Percentiles rank a stretch among this genome's conserved stretches.
Evolutionary conservation across 306 rosid species (phyloP).

Genomic region (Luffa acutangula): DNA sequence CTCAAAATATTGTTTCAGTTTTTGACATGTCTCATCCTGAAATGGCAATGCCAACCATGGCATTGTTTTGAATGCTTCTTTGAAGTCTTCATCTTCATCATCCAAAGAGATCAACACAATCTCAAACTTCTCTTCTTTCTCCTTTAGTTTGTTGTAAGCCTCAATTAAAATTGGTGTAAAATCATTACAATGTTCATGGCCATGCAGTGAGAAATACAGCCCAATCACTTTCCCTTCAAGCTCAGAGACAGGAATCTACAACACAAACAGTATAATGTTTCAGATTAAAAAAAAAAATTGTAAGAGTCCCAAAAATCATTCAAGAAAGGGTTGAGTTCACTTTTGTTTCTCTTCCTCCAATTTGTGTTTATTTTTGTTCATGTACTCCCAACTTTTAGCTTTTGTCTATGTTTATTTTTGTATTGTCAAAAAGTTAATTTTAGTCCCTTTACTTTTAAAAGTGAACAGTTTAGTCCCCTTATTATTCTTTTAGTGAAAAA

Average conservation of each 20-base stretch:
- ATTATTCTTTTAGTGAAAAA: too few relatives aligned
- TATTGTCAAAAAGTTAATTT: too few relatives aligned
- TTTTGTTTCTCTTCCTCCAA: too few relatives aligned
- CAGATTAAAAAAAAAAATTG: not conserved
- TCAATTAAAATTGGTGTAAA: conserved; percentile 40
- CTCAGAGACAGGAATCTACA: conserved; percentile 42
- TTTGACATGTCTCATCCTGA: conserved; percentile 33
- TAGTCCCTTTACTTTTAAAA: too few relatives aligned
- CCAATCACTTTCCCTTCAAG: conserved; percentile 62
- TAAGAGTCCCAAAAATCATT: too few relatives aligned
- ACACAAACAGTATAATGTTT: not conserved
- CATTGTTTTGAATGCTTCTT: conserved; percentile 20
- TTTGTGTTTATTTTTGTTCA: too few relatives aligned
- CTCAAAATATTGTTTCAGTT: conserved; percentile 35
- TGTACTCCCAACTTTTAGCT: too few relatives aligned
- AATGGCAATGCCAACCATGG: conserved; percentile 64
- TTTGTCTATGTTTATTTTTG: too few relatives aligned
- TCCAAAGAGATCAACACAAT: conserved; percentile 41
- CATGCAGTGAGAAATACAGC: conserved; percentile 30
- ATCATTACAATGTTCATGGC: not conserved
- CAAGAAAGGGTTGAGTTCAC: too few relatives aligned
- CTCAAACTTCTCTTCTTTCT: conserved; percentile 48
- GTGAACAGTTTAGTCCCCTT: too few relatives aligned
- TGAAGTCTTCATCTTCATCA: conserved; percentile 35
- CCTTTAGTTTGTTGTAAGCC: conserved; percentile 43